These are phyloP conservation scores for Monosporascus cannonballus DNA, from an alignment of 2,329 filamentous ascomycete genomes.

Conservation along the genomic window DNA sequence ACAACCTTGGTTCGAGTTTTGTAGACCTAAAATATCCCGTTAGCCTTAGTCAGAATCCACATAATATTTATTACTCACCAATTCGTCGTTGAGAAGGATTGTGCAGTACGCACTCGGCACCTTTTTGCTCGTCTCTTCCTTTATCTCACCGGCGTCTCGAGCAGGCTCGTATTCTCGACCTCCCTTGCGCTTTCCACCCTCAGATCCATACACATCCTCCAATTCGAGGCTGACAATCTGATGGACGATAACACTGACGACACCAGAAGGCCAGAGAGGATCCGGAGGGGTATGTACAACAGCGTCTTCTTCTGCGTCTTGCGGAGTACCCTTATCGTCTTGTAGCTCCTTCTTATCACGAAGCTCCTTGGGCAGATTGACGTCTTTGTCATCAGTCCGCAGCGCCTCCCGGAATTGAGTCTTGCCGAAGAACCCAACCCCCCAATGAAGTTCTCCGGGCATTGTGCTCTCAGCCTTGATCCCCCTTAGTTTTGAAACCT, in stretches of 20 bases:
- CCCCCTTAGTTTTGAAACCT: slow-evolving; percentile 75
- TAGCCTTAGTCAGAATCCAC: slow-evolving; percentile 19
- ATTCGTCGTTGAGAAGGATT: slow-evolving; percentile 79
- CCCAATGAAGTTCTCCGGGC: slow-evolving; percentile 93
- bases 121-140: slow-evolving; percentile 72
- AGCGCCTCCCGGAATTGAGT: slow-evolving; percentile 80
- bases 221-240: slow-evolving; percentile 94
- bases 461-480: slow-evolving; percentile 80
- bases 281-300: slow-evolving; percentile 88
- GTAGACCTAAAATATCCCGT: slow-evolving; percentile 49
- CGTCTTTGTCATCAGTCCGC: slow-evolving; percentile 80
- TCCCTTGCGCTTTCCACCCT: slow-evolving; percentile 69
- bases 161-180: slow-evolving; percentile 80
- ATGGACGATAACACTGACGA: slow-evolving; percentile 81
- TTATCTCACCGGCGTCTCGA: slow-evolving; percentile 75
- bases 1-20: slow-evolving; percentile 93
- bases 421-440: slow-evolving; percentile 92
- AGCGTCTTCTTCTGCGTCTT: slow-evolving; percentile 71
- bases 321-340: slow-evolving; percentile 77
- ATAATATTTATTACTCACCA: slow-evolving; percentile 39
- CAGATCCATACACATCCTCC: slow-evolving; percentile 81
- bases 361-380: slow-evolving; percentile 66
- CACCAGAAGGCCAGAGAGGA: slow-evolving; percentile 89
- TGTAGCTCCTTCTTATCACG: slow-evolving; percentile 71
- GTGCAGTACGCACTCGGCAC: slow-evolving; percentile 93